Evolutionary conservation across 106 monocot species (phyloP).

Genomic region (Posidonia australis): DNA sequence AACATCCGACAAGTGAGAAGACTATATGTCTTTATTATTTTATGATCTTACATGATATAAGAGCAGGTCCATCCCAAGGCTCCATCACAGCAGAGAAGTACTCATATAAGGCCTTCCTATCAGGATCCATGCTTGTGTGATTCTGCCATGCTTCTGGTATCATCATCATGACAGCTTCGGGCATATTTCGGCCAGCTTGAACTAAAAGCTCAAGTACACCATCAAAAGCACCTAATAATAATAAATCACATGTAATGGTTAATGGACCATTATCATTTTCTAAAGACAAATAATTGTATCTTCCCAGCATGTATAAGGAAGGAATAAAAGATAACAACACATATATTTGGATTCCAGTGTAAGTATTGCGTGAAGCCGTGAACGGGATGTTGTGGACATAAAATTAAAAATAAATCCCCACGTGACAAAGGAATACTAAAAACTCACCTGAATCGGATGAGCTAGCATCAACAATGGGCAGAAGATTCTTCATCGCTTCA

Average conservation of each 20-base stretch:
- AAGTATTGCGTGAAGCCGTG: not conserved
- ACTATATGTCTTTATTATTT: not conserved
- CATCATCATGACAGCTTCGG: slow-evolving; percentile 98
- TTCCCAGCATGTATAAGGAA: not conserved
- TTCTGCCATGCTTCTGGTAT: slow-evolving; percentile 99
- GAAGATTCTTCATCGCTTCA: slow-evolving; percentile 62
- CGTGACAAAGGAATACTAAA: no score
- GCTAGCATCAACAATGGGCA: slow-evolving; percentile 83
- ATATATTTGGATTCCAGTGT: no score
- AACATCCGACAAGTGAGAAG: not conserved
- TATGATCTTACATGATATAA: slow-evolving; percentile 56
- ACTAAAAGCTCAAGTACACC: slow-evolving; percentile 83
- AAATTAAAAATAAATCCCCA: not conserved
- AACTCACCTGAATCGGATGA: slow-evolving; percentile 86
- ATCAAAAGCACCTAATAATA: slow-evolving; percentile 70
- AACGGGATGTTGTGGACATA: not conserved
- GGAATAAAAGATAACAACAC: no score
- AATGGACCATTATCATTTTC: not conserved
- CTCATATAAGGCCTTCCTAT: slow-evolving; percentile 77
- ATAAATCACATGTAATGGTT: not conserved
- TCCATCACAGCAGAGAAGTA: slow-evolving; percentile 92
- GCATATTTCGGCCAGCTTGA: slow-evolving; percentile 74
- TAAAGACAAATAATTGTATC: not conserved
- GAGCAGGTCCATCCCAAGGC: slow-evolving; percentile 97
- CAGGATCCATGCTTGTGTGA: slow-evolving; percentile 79